phyloP scores from a whole-genome alignment of 345 rosid genomes.

The Dipteronia sinensis region DNA sequence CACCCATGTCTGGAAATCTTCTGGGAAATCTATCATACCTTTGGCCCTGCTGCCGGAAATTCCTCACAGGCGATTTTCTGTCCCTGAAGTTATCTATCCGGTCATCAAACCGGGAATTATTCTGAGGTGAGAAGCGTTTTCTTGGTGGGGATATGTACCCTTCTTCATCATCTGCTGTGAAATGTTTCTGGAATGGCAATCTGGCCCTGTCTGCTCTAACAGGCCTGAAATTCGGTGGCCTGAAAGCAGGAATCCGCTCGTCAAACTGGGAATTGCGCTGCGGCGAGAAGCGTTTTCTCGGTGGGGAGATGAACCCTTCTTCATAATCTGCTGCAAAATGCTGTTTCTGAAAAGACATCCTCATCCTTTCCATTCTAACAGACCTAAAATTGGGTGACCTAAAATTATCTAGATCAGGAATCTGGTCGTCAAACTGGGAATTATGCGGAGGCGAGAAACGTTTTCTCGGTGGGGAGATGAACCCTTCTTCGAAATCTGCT shows the following conservation, averaged over 20 bases:
- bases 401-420: neutral
- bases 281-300: slow-evolving; percentile 36
- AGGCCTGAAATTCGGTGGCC: slow-evolving; percentile 46
- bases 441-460: slow-evolving; percentile 37
- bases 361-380: slow-evolving; percentile 37
- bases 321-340: slow-evolving; percentile 39
- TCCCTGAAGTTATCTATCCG: slow-evolving; percentile 36
- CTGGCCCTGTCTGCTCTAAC: slow-evolving; percentile 35
- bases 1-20: slow-evolving; percentile 29
- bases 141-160: slow-evolving; percentile 15
- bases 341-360: slow-evolving; percentile 41
- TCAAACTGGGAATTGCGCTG: slow-evolving; percentile 37
- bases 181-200: too few species aligned
- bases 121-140: slow-evolving; percentile 37
- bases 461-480: slow-evolving; percentile 36
- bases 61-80: slow-evolving; percentile 40
- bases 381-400: slow-evolving; percentile 49
- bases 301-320: slow-evolving; percentile 37
- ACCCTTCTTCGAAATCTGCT: slow-evolving; percentile 38
- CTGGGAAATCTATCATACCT: slow-evolving; percentile 38
- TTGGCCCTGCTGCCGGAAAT: slow-evolving; percentile 32
- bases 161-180: too few species aligned
- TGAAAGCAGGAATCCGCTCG: slow-evolving; percentile 30
- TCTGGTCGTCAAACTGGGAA: slow-evolving; percentile 39
- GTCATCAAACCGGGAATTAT: slow-evolving; percentile 37